Percentiles rank a stretch among this genome's conserved stretches.
Evolutionary conservation across 805 yeast species (phyloP).

Genomic region (Metschnikowia dekortorum): DNA sequence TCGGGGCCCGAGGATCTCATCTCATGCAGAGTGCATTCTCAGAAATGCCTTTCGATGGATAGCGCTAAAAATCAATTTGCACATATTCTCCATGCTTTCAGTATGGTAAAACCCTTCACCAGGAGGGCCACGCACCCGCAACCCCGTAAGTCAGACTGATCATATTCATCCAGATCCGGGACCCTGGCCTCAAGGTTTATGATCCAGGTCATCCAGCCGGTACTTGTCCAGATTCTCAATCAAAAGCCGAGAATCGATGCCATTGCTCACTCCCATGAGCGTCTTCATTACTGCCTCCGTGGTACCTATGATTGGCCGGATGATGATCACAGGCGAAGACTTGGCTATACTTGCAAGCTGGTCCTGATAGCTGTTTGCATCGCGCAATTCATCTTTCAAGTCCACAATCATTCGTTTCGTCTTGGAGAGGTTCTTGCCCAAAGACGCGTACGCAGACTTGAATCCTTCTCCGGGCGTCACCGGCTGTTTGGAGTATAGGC

Average conservation of each 20-base stretch:
- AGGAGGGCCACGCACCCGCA: too few relatives aligned
- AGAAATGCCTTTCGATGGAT: too few relatives aligned
- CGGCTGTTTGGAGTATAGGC: constrained; percentile 86
- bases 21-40: too few relatives aligned
- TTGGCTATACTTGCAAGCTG: constrained; percentile 65
- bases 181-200: neutral
- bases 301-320: constrained; percentile 87
- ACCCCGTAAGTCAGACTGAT: neutral
- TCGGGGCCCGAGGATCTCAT: too few relatives aligned
- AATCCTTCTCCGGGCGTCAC: constrained; percentile 65
- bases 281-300: constrained; percentile 85
- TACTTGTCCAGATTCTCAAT: constrained; percentile 64
- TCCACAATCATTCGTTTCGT: constrained; percentile 61
- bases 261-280: constrained; percentile 77
- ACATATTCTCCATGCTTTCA: too few relatives aligned
- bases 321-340: constrained; percentile 74
- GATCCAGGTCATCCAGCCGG: constrained; percentile 19
- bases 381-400: constrained; percentile 59
- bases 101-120: too few relatives aligned
- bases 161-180: neutral
- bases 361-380: constrained; percentile 60
- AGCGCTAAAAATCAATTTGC: too few relatives aligned
- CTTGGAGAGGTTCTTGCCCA: constrained; percentile 61
- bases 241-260: constrained; percentile 63
- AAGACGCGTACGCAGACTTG: constrained; percentile 64